Evolutionary conservation across 495 filamentous ascomycete genomes (phyloP), one percentile per base, ranked within the genome.

Genomic region (Tuber aestivum): DNA sequence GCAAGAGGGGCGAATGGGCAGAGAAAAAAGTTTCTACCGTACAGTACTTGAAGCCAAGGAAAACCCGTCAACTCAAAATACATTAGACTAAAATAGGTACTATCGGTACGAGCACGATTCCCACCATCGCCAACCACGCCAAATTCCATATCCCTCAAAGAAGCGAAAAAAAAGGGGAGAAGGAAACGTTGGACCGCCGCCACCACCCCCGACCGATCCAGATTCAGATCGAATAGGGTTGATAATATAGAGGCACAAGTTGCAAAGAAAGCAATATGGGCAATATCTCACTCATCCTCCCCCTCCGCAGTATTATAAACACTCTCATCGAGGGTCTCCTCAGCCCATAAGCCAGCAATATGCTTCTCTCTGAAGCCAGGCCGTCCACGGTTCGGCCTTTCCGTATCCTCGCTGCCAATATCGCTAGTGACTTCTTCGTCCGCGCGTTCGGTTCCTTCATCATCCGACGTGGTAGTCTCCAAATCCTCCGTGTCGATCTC

Each of bases 261-360:
- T 35, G 35, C 18, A 65, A 65, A 27, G 56, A 65, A 65, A 35
- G 56, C 7, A 65, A 35, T 35, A 27, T 14, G 56, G 16, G 0
- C 2, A 65, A 65, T 32, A 21, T 18, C 56, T 65, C 56, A 65
- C 27, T 72, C 74, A 61, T 79, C 77, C 72, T 79, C 78, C 6
- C 76, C 76, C 70, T 79, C 78, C n/a, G 78, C 78, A 16, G 78
- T 79, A 79, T 79, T 79, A 79, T 79, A 79, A 70, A 23, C 78
- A 44, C 78, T 79, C 61, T 79, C 78, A 72, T 81, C 81, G 20
- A 76, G 69, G 42, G 72, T 78, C 72, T 80, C 81, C 40, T 81
- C 77, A 14, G 78, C 74, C 73, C 80, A 82, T 20, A 80, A 7
- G 27, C 50, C 35, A 12, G 65, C 32, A 16, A 70, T 71, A 69